These are phyloP conservation scores for Galeopsis tetrahit DNA, from an alignment of 257 asterid genomes.

Conservation along the genomic window DNA sequence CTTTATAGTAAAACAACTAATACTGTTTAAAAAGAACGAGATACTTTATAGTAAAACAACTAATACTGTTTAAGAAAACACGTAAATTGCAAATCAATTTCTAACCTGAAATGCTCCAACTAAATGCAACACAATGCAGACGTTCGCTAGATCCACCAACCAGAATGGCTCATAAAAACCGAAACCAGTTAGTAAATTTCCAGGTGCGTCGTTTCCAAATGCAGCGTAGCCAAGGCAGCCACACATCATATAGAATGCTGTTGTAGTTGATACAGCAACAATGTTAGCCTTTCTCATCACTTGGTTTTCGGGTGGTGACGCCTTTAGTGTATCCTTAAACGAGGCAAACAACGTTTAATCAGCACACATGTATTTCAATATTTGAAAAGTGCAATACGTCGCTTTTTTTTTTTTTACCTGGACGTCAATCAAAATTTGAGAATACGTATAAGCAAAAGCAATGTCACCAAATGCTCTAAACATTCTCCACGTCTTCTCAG, in stretches of 20 bases:
- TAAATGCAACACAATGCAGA: slow-evolving; percentile 58
- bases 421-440: slow-evolving; percentile 66
- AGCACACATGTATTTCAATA: not conserved
- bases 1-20: too few species aligned
- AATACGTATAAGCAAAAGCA: slow-evolving; percentile 74
- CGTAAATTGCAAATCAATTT: too few species aligned
- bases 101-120: slow-evolving; percentile 68
- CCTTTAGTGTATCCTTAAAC: slow-evolving; percentile 53
- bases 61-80: too few species aligned
- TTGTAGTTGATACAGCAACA: slow-evolving; percentile 47
- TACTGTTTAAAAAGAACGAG: too few species aligned
- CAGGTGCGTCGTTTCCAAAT: slow-evolving; percentile 62
- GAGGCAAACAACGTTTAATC: not conserved
- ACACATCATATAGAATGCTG: slow-evolving; percentile 65
- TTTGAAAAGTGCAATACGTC: not conserved
- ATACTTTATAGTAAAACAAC: too few species aligned
- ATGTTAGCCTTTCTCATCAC: slow-evolving; percentile 63
- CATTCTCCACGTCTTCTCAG: slow-evolving; percentile 73
- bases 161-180: slow-evolving; percentile 69
- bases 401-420: slow-evolving; percentile 52
- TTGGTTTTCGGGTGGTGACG: slow-evolving; percentile 56
- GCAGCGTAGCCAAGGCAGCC: slow-evolving; percentile 73
- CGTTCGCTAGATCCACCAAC: slow-evolving; percentile 65
- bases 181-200: slow-evolving; percentile 64
- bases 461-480: slow-evolving; percentile 72